These are phyloP conservation scores for Hyphodiscus hymeniophilus DNA, from an alignment of 495 filamentous ascomycete genomes.

Conservation along the genomic window DNA sequence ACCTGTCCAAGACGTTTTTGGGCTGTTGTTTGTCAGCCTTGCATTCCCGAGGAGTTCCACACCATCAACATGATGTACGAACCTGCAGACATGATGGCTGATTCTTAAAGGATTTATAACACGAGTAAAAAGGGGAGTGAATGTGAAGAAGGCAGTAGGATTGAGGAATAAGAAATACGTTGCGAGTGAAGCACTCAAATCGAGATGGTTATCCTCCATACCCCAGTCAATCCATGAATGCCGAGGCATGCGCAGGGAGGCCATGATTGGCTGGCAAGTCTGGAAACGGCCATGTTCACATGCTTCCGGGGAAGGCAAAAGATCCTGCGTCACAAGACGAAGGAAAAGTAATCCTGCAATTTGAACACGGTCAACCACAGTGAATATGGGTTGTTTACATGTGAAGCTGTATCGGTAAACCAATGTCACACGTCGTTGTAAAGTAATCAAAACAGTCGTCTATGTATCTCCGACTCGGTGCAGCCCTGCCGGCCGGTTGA, in stretches of 20 bases:
- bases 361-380: not conserved
- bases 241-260: not conserved
- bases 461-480: too few relatives aligned
- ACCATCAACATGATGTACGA: conserved; percentile 3
- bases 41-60: not conserved
- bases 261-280: not conserved
- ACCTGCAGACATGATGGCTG: conserved; percentile 22
- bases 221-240: not conserved
- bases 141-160: not conserved
- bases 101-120: not conserved
- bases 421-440: too few relatives aligned
- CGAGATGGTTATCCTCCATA: conserved; percentile 3
- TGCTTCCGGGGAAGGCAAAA: too few relatives aligned
- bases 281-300: not conserved
- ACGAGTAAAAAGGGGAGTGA: not conserved
- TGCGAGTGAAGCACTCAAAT: not conserved
- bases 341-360: conserved; percentile 10
- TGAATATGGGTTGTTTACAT: not conserved
- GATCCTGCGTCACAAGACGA: too few relatives aligned
- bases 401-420: not conserved
- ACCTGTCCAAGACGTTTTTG: conserved; percentile 22
- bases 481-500: too few relatives aligned
- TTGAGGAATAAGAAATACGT: not conserved
- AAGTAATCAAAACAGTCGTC: too few relatives aligned
- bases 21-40: conserved; percentile 16